Percentiles rank a stretch among this genome's conserved stretches.
These are phyloP conservation scores for Ophiostoma pallidulum DNA, from an alignment of 2,329 filamentous ascomycete genomes.

Conservation along the genomic window DNA sequence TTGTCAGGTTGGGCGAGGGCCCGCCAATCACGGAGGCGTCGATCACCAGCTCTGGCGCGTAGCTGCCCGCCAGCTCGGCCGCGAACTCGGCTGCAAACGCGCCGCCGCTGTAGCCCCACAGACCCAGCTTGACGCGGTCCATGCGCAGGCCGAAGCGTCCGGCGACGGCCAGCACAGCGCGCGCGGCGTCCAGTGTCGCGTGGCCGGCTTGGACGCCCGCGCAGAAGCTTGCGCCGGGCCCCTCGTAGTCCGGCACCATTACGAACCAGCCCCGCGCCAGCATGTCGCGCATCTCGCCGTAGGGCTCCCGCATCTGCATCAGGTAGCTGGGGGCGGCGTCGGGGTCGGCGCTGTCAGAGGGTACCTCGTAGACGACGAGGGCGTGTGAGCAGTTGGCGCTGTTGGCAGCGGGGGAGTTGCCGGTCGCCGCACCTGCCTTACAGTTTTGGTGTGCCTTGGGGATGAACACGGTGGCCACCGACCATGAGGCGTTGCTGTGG, in stretches of 20 bases:
- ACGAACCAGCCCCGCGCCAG: constrained; percentile 34
- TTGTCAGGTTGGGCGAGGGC: constrained; percentile 29
- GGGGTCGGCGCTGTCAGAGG: constrained; percentile 29
- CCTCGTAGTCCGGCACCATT: constrained; percentile 35
- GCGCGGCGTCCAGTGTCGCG: constrained; percentile 32
- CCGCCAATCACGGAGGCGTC: constrained; percentile 34
- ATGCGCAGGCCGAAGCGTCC: constrained; percentile 7
- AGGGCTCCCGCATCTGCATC: constrained; percentile 12
- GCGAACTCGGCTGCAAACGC: constrained; percentile 37
- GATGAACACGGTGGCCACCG: constrained; percentile 27
- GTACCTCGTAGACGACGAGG: constrained; percentile 31
- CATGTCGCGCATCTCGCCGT: constrained; percentile 26
- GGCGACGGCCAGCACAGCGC: constrained; percentile 27
- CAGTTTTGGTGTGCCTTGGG: constrained; percentile 14
- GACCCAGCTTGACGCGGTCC: constrained; percentile 26
- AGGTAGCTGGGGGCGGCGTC: constrained; percentile 29
- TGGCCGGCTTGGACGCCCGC: constrained; percentile 32
- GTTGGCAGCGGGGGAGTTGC: not conserved
- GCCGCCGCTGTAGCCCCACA: constrained; percentile 46
- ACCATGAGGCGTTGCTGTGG: constrained; percentile 25
- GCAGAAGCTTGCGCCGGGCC: constrained; percentile 31
- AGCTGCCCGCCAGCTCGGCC: constrained; percentile 33
- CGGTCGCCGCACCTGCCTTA: not conserved
- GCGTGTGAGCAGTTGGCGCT: constrained; percentile 3
- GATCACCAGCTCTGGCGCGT: constrained; percentile 35